Evolutionary conservation across 2,329 filamentous ascomycete species (phyloP).

Genomic region (Ilyonectria destructans): DNA sequence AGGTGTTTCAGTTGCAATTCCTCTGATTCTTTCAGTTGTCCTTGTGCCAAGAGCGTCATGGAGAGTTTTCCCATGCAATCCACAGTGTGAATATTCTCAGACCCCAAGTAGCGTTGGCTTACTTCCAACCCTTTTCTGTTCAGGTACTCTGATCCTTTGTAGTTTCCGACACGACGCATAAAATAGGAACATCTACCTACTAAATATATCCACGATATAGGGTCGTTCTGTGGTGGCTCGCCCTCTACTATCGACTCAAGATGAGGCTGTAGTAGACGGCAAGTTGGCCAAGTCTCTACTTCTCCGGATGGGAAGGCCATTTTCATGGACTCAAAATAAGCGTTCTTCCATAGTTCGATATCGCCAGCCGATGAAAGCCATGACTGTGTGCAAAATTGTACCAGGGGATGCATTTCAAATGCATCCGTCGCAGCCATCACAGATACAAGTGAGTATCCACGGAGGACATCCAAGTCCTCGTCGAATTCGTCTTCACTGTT

Average conservation of each 20-base stretch:
- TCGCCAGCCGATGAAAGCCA: conserved; percentile 3
- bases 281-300: background rate
- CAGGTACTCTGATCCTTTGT: background rate
- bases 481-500: conserved; percentile 23
- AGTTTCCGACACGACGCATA: background rate
- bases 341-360: background rate
- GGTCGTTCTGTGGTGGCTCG: background rate
- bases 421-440: background rate
- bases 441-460: conserved; percentile 26
- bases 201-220: background rate
- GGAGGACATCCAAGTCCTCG: conserved; percentile 34
- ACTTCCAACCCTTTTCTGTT: background rate
- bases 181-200: background rate
- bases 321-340: background rate
- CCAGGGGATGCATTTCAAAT: conserved; percentile 28
- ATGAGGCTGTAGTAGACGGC: background rate
- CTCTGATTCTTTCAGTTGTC: background rate
- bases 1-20: background rate
- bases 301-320: background rate
- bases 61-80: background rate
- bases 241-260: background rate
- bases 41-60: background rate
- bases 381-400: conserved; percentile 4
- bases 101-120: background rate
- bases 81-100: background rate